Evolutionary conservation across 2,329 filamentous ascomycete species (phyloP).

Genomic region (Curvularia eragrostidis): DNA sequence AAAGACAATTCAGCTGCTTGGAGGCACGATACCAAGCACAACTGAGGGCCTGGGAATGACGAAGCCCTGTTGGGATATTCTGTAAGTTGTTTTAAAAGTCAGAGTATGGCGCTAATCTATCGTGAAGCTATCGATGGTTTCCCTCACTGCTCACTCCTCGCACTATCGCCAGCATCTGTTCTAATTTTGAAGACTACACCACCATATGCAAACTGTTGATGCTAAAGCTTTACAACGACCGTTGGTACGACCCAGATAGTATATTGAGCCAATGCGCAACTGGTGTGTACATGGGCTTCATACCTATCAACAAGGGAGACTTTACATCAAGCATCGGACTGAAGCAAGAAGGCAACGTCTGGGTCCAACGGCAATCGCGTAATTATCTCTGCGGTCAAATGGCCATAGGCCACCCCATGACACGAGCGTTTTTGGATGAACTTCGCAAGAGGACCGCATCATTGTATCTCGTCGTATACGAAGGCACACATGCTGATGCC

Average conservation of each 20-base stretch:
- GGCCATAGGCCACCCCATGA: slow-evolving; percentile 34
- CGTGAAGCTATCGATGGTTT: slow-evolving; percentile 36
- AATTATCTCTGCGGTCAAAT: slow-evolving; percentile 43
- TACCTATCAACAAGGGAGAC: slow-evolving; percentile 34
- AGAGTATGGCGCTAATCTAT: background rate
- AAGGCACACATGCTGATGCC: slow-evolving; percentile 35
- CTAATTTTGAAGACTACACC: slow-evolving; percentile 41
- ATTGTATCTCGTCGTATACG: slow-evolving; percentile 36
- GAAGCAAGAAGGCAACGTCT: slow-evolving; percentile 11
- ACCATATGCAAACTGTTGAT: slow-evolving; percentile 38
- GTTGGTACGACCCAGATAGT: slow-evolving; percentile 34
- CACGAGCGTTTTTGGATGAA: slow-evolving; percentile 30
- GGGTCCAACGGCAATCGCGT: slow-evolving; percentile 28
- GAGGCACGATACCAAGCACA: slow-evolving; percentile 35
- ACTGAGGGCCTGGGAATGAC: slow-evolving; percentile 34
- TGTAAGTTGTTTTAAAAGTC: slow-evolving; percentile 21
- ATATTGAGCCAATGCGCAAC: slow-evolving; percentile 31
- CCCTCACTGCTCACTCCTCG: slow-evolving; percentile 34
- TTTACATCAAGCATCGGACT: slow-evolving; percentile 8
- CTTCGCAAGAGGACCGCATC: slow-evolving; percentile 27
- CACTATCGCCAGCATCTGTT: slow-evolving; percentile 38
- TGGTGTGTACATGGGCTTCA: slow-evolving; percentile 37
- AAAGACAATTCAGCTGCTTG: slow-evolving; percentile 34
- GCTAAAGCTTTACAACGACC: slow-evolving; percentile 34
- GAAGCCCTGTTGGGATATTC: slow-evolving; percentile 41